Percentiles rank a stretch among this genome's conserved stretches.
Evolutionary conservation across 306 rosid species (phyloP).

Genomic region (Lupinus albus): DNA sequence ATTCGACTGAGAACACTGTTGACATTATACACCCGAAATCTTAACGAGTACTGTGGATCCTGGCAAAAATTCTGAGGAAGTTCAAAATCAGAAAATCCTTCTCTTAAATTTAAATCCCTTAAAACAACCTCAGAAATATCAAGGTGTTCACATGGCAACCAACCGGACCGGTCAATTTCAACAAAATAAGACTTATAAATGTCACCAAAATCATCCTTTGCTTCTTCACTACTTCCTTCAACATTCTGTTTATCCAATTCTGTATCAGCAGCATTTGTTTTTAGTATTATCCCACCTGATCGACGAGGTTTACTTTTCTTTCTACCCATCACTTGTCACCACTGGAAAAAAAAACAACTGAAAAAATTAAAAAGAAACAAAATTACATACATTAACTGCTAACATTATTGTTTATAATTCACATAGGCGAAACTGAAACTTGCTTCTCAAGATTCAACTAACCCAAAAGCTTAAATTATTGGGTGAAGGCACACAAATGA

Average conservation of each 20-base stretch:
- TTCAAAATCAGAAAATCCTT: conserved; percentile 56
- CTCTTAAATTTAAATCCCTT: conserved; percentile 54
- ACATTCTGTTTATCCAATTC: conserved; percentile 48
- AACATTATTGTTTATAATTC: neutral
- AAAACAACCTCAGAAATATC: conserved; percentile 88
- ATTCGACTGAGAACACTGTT: conserved; percentile 58
- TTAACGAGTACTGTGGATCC: conserved; percentile 56
- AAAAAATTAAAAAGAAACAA: conserved; percentile 1
- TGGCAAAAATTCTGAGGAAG: conserved; percentile 48
- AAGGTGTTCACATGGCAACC: conserved; percentile 64
- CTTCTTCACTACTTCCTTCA: conserved; percentile 45
- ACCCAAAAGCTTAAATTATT: too few species aligned
- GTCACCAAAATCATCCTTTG: conserved; percentile 40
- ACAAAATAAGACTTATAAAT: conserved; percentile 61
- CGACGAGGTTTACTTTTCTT: conserved; percentile 73
- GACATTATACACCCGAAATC: conserved; percentile 67
- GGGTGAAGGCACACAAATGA: too few species aligned
- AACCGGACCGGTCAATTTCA: conserved; percentile 65
- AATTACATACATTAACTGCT: neutral
- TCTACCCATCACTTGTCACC: conserved; percentile 73
- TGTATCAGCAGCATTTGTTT: conserved; percentile 46
- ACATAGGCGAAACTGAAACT: conserved; percentile 20
- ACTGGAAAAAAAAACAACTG: neutral
- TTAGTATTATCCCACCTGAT: conserved; percentile 57
- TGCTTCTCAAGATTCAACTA: too few species aligned